A percentile compares a stretch with the other conserved stretches of the same genome.
phyloP scores from a whole-genome alignment of 768 basidiomycete species.

The Suillus occidentalis region DNA sequence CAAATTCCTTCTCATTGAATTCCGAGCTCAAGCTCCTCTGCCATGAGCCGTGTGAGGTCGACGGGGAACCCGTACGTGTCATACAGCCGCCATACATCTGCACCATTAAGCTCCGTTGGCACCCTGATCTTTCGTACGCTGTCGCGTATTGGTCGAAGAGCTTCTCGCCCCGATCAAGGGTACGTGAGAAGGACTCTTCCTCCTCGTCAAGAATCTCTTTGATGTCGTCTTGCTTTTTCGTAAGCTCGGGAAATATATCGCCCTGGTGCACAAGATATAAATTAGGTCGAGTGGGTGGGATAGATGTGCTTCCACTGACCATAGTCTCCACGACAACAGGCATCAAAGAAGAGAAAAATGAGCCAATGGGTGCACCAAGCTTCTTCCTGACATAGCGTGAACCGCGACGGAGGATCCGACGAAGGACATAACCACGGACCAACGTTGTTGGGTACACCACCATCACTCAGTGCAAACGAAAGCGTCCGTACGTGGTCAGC shows the following conservation, averaged over 20 bases:
- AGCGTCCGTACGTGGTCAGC: conserved; percentile 96
- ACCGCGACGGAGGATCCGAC: conserved; percentile 89
- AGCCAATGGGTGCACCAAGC: conserved; percentile 86
- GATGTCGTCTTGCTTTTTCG: conserved; percentile 75
- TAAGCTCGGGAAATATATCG: conserved; percentile 89
- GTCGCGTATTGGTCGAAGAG: conserved; percentile 88
- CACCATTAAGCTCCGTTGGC: conserved; percentile 73
- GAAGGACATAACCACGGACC: conserved; percentile 96
- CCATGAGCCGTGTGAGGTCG: conserved; percentile 95
- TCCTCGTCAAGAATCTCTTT: conserved; percentile 97
- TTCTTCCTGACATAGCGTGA: conserved; percentile 97
- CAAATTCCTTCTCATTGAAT: conserved; percentile 92
- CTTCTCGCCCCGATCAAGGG: conserved; percentile 94
- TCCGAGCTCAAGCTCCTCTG: conserved; percentile 82
- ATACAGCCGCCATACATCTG: conserved; percentile 95
- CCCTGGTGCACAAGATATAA: conserved; percentile 50
- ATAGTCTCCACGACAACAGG: conserved; percentile 89
- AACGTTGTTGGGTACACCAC: conserved; percentile 94
- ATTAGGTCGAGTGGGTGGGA: background rate
- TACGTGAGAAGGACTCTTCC: conserved; percentile 96
- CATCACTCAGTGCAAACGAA: conserved; percentile 94
- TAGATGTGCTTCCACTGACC: conserved; percentile 44
- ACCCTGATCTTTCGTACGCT: conserved; percentile 61
- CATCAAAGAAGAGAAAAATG: conserved; percentile 91
- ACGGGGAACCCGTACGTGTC: conserved; percentile 99